Base-by-base conservation (phyloP, 2,329 filamentous ascomycete species). In the Lasiodiplodia sp. region DNA sequence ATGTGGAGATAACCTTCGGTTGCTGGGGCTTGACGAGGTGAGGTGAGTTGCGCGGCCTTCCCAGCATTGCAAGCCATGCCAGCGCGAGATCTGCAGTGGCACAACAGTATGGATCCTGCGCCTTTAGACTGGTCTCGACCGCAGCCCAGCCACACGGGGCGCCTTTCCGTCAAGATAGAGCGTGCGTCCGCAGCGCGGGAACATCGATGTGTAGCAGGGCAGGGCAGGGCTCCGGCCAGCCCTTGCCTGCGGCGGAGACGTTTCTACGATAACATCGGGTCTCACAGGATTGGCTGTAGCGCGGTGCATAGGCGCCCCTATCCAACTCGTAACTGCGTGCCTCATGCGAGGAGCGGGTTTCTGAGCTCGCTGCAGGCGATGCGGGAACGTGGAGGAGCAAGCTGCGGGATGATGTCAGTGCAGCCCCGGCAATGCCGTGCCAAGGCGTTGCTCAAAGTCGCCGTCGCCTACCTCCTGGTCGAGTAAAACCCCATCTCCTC, bases 311-410 rank as follows among this genome's bases (percentile, higher is more conserved):
- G 23, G 40, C 57, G 57, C 40, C 21, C 14, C 18, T 6, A 37
- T 25, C 38, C 40, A 49, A 25, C 21, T 31, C 40, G 58, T 23
- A 51, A 62, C 58, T 62, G 58, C 58, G 47, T 31, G 60, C 18
- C 31, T 14, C 60, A 64, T 64, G 60, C 60, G 60, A 64, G 60
- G 60, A 64, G 47, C 47, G 25, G 40, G 58, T n/a, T 47, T 28
- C 16, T 25, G 31, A 28, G 44, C 37, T 64, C 14, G 47, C 44
- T 64, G 60, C 60, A 21, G 47, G 31, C 34, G 25, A 18, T 37
- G 40, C 34, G 44, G 60, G 60, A 64, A 64, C 60, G 60, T 64
- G 60, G 60, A 52, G 28, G 21, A 21, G 38, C 44, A 12, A 14
- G 31, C 28, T 52, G 60, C 60, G 2, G 18, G 31, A 64, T 64